Evolutionary conservation across 1,284 basidiomycete species (phyloP).

Genomic region (Puccinia brachypodii): DNA sequence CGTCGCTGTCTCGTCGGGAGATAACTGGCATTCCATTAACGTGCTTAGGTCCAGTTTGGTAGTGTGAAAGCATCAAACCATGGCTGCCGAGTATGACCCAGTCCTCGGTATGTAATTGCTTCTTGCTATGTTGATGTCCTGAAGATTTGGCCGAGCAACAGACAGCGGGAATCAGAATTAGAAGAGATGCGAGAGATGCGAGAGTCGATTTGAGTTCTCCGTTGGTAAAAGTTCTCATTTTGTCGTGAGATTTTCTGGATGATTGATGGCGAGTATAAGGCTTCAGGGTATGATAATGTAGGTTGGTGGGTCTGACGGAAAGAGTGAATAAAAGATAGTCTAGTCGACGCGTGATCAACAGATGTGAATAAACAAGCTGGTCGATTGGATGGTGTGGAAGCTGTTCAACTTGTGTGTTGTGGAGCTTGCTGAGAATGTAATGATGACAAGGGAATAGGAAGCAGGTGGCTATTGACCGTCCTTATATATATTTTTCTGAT

Average conservation of each 20-base stretch:
- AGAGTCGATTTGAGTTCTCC: not conserved
- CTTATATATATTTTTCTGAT: not conserved
- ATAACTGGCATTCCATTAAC: not conserved
- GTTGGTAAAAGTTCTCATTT: not conserved
- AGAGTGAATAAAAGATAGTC: not conserved
- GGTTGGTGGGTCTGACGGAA: not conserved
- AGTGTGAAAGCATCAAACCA: slow-evolving; percentile 30
- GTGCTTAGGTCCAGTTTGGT: not conserved
- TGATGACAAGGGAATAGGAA: not conserved
- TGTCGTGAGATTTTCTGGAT: slow-evolving; percentile 1
- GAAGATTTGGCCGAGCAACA: not conserved
- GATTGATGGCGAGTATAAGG: not conserved
- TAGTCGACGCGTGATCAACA: not conserved
- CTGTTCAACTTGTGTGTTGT: not conserved
- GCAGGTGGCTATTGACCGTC: not conserved
- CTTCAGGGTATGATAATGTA: not conserved
- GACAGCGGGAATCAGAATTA: not conserved
- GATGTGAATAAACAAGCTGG: not conserved
- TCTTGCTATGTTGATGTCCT: not conserved
- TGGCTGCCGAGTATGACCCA: slow-evolving; percentile 27
- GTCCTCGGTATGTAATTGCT: not conserved
- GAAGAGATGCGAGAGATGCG: not conserved
- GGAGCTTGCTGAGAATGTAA: not conserved
- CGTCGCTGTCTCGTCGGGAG: not conserved
- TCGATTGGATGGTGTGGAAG: not conserved